Base-by-base conservation (phyloP, 192 early-diverging fungal genomes). In the Backusella sp. region DNA sequence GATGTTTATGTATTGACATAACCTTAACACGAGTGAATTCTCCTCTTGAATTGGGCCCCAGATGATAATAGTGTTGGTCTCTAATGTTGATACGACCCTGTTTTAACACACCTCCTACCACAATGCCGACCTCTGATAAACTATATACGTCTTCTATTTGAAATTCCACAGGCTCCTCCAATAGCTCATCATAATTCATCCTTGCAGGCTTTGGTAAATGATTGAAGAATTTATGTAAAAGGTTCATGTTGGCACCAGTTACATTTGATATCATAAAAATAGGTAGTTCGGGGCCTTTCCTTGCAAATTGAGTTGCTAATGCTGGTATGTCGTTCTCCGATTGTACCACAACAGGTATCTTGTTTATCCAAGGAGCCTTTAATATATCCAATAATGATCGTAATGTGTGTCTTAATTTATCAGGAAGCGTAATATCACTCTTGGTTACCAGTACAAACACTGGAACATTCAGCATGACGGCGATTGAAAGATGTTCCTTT, bases 371-470 rank as follows among this genome's bases (percentile, higher is more conserved):
- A 26, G 71, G 88, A n/a, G 77, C 73, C 65, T 81, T 86, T 44
- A 82, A 81, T 70, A 82, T 80, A 39, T 67, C 70, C 80, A 91
- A 86, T 74, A 92, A 76, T 0, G 82, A 80, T 0, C 78, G 83
- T 37, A 92, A 85, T 32, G 83, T 84, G 0, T 78, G 75, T 46
- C 79, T 68, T 5, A 89, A 74, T 53, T 85, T 79, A 36, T 87
- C 81, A 56, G 85, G 82, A 1, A 85, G 83, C 0, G 91, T 89
- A 41, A 89, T 73, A 81, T 93, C 92, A 85, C 95, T 95, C 77
- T 97, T 98, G 44, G 95, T 96, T 26, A 98, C 84, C 6, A 91
- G 89, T 12, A 97, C 90, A 78, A 93, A 93, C 1, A 96, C 88
- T 17, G 95, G 96, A 23, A 96, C 86, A 7, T 85, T 82, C n/a